Evolutionary conservation across 441 rosid species (phyloP), one percentile per base, ranked within the genome.

Genomic region (Gossypium schwendimanii): DNA sequence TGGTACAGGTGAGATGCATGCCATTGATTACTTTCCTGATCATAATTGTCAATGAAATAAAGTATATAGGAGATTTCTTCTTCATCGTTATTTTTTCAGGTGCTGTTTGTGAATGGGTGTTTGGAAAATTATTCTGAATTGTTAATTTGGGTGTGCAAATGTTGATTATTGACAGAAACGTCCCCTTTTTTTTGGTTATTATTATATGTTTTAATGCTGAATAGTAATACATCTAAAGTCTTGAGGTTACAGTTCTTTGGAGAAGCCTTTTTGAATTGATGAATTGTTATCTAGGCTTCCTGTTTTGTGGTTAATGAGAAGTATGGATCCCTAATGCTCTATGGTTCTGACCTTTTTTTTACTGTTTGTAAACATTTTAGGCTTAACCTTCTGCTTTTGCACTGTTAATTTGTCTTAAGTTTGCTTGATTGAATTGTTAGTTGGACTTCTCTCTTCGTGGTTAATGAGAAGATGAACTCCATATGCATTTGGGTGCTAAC

Each of bases 1-100:
- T 95, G 99, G 99, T 95, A 95, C 94, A 95, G 99, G 99, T 95
- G 72, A 82, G 89, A 68, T 67, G 77, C 33, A 14, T 49, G 20
- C 52, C 14, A 28, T 45, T 2, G 20, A 23, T 70, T 28, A 21
- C 63, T 69, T 76, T 45, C 2, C 26, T 70, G 24, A 24, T 50
- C 54, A 15, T 7, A 20, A 15, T 26, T 4, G 21, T 11, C 47
- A 31, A 6, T 47, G 58, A 45, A 66, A 47, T 24, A 15, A 66
- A n/a, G 23, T 66, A 24, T 24, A 47, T 14, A 54, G 21, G 20
- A 6, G 39, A 14, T 23, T 66, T 66, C 33, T 31, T 47, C 39
- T 66, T 47, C 21, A 2, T 2, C 10, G 0, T 23, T 44, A 6
- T 23, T 1, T 20, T 33, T 36, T 17, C 18, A 11, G 6, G 3